Evolutionary conservation across 2,329 filamentous ascomycete genomes (phyloP).

Genomic region (Alternaria arbusti): DNA sequence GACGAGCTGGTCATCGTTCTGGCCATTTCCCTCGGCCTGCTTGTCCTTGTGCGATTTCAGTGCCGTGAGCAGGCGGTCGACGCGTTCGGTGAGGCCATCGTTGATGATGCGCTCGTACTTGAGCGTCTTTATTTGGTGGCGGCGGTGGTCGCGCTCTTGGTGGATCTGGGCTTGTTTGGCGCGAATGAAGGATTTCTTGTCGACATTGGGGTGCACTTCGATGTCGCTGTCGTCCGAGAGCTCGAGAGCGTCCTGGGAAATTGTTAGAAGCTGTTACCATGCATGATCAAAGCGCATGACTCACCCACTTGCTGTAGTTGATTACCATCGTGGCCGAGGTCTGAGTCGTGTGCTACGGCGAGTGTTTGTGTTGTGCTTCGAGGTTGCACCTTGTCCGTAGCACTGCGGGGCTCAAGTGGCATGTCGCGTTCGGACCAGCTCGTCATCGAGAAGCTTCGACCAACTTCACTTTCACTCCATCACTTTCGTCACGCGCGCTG

Average conservation of each 20-base stretch:
- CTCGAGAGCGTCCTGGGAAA: constrained; percentile 79
- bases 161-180: constrained; percentile 98
- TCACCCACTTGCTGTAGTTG: constrained; percentile 76
- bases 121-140: constrained; percentile 85
- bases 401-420: constrained; percentile 25
- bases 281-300: constrained; percentile 30
- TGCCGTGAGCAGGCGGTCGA: constrained; percentile 76
- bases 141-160: constrained; percentile 82
- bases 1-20: constrained; percentile 74
- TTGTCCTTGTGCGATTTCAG: constrained; percentile 73
- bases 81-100: constrained; percentile 84
- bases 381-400: constrained; percentile 14
- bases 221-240: constrained; percentile 98
- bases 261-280: constrained; percentile 9
- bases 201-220: constrained; percentile 98
- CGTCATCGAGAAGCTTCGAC: constrained; percentile 34
- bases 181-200: constrained; percentile 97
- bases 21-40: constrained; percentile 30
- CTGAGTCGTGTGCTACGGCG: constrained; percentile 3
- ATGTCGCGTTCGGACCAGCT: constrained; percentile 18
- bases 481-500: neutral
- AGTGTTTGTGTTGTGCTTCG: constrained; percentile 18
- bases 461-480: constrained; percentile 18
- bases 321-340: constrained; percentile 57
- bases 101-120: constrained; percentile 95